Percentiles rank a stretch among this genome's conserved stretches.
Conservation (phyloP, 768 basidiomycete species). For the Boletus coccyginus region DNA sequence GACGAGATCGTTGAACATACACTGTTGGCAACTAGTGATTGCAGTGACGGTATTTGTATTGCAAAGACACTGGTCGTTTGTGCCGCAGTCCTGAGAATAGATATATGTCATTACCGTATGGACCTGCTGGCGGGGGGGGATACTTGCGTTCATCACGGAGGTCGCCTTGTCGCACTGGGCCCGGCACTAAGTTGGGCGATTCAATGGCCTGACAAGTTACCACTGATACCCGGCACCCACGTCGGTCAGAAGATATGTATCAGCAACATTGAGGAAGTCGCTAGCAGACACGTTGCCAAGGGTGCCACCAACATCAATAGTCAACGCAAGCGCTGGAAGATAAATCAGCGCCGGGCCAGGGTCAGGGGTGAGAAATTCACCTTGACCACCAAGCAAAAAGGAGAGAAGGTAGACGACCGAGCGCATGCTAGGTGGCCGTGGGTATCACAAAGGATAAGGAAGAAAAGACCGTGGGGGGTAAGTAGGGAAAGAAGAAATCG, state of each 20-base stretch:
- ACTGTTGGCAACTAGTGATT: slow-evolving; percentile 60
- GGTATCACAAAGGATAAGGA: slow-evolving; percentile 30
- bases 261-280: slow-evolving; percentile 44
- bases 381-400: slow-evolving; percentile 56
- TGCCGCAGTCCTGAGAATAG: slow-evolving; percentile 39
- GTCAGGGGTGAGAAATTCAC: slow-evolving; percentile 31
- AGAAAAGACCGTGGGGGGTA: slow-evolving; percentile 13
- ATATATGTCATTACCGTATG: background rate
- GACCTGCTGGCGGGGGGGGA: background rate
- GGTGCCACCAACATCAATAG: slow-evolving; percentile 42
- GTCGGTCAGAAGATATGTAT: slow-evolving; percentile 25
- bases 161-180: slow-evolving; percentile 27
- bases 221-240: slow-evolving; percentile 21
- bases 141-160: slow-evolving; percentile 24
- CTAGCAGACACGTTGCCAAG: slow-evolving; percentile 37
- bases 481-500: slow-evolving; percentile 10
- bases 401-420: slow-evolving; percentile 25
- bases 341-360: background rate
- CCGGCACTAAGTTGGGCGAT: slow-evolving; percentile 20
- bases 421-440: slow-evolving; percentile 29
- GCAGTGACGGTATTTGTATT: slow-evolving; percentile 35
- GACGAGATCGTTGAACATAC: slow-evolving; percentile 60
- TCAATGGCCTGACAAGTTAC: background rate
- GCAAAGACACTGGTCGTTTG: slow-evolving; percentile 56
- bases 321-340: slow-evolving; percentile 42